Base-by-base conservation (phyloP, 768 basidiomycete genomes). In the Dendrothele bispora region DNA sequence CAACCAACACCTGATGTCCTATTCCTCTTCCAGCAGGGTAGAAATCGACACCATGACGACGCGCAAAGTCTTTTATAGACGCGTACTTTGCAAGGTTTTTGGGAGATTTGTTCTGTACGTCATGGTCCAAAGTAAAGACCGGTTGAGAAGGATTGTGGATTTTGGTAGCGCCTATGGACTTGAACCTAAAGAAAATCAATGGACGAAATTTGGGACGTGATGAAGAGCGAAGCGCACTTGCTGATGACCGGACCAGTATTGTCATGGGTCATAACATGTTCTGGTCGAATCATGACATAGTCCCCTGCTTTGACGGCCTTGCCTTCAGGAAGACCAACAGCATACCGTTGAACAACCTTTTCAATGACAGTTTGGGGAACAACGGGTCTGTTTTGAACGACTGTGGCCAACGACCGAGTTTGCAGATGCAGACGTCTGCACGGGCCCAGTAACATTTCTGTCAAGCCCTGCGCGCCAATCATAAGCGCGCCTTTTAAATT, bases 261-360 rank as follows among this genome's bases (percentile, higher is more conserved):
- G 61, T 99, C 97, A 55, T 95, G 93, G 8, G 91, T 95, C 92
- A 95, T 95, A 57, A 98, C 94, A 79, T 98, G 93, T 63, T 98
- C 87, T 20, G 97, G 97, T 34, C 84, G 83, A 70, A 99, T 97
- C 95, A 98, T 99, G 30, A 98, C 94, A 83, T 98, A 98, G 84
- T 99, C 97, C 12, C 95, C 97, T 29, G 94, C 91, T 57, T 82
- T 84, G 55, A 98, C 90, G 14, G 75, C 71, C 63, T 87, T 91
- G 36, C 86, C 88, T 43, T 76, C 68, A 2, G 91, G 84, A 1
- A 94, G 74, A 41, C 86, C 93, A n/a, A 98, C 91, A 0, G 97
- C 86, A 72, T 98, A 95, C 63, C 86, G 90, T 67, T 98, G 95
- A 0, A 99, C 95, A 53, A 99, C 88, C 73, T 99, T 98, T 69